Evolutionary conservation across 108 stramenopile genomes (phyloP).

Genomic region (Pseudonitzschia multiseries): DNA sequence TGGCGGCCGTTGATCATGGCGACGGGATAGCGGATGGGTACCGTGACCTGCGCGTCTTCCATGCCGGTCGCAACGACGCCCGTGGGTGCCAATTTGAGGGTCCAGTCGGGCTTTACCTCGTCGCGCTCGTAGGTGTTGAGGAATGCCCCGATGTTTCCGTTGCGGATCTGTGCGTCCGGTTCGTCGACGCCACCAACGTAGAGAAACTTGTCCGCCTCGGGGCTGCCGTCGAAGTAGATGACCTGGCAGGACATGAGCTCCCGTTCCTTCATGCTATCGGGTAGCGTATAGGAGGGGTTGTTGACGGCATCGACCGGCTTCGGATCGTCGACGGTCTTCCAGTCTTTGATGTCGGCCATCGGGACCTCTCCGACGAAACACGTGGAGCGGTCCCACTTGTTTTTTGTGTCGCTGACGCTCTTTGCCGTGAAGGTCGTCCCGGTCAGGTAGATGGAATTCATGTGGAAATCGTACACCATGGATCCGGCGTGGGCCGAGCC

Average conservation of each 20-base stretch:
- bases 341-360: background rate
- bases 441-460: slow-evolving; percentile 8
- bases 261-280: background rate
- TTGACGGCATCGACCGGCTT: background rate
- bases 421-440: background rate
- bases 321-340: background rate
- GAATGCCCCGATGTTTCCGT: background rate
- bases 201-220: background rate
- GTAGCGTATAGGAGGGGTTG: background rate
- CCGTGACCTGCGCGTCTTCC: background rate
- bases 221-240: background rate
- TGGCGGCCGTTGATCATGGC: background rate
- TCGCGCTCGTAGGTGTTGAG: background rate
- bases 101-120: background rate
- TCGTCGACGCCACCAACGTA: background rate
- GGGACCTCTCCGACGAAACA: slow-evolving; percentile 8
- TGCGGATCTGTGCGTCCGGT: background rate
- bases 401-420: no score
- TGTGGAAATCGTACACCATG: slow-evolving; percentile 8
- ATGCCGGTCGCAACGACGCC: no score
- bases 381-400: background rate
- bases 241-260: background rate
- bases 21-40: background rate
- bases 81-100: background rate
- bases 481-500: background rate